These are phyloP conservation scores for Senecio squalidus DNA, from an alignment of 140 eudicot species.

Conservation along the genomic window DNA sequence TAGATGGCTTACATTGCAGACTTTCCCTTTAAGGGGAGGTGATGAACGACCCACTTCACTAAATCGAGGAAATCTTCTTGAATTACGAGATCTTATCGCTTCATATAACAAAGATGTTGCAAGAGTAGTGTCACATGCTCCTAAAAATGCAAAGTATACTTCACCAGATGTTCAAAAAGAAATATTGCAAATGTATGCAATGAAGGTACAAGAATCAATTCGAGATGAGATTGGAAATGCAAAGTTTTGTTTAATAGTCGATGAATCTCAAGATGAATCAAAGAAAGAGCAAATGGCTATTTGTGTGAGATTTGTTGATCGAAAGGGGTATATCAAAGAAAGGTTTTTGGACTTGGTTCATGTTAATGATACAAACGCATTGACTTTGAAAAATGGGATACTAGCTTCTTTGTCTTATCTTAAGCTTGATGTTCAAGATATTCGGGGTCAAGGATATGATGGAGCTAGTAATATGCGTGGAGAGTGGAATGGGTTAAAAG, in stretches of 20 bases:
- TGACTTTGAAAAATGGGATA: not conserved
- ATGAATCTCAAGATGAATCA: constrained; percentile 21
- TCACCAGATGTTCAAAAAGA: not conserved
- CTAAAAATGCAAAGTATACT: not conserved
- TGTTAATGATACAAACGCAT: constrained; percentile 1
- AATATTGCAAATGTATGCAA: not conserved
- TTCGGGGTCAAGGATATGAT: not conserved
- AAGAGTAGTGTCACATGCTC: too few species aligned
- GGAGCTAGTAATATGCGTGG: not conserved
- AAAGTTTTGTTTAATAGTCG: constrained; percentile 7
- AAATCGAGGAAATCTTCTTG: too few species aligned
- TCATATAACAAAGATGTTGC: too few species aligned
- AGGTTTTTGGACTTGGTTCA: not conserved
- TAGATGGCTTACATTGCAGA: too few species aligned
- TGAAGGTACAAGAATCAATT: not conserved
- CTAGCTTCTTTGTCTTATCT: not conserved
- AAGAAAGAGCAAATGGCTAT: constrained; percentile 12
- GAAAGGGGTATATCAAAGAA: not conserved
- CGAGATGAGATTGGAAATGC: not conserved
- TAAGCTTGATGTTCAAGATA: constrained; percentile 1
- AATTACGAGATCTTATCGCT: too few species aligned
- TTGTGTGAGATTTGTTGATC: not conserved
- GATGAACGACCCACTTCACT: too few species aligned
- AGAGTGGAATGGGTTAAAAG: not conserved
- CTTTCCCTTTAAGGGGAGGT: too few species aligned